Base-by-base conservation (phyloP, 2,329 filamentous ascomycete species). In the Pseudopyrenochaeta lycopersici region DNA sequence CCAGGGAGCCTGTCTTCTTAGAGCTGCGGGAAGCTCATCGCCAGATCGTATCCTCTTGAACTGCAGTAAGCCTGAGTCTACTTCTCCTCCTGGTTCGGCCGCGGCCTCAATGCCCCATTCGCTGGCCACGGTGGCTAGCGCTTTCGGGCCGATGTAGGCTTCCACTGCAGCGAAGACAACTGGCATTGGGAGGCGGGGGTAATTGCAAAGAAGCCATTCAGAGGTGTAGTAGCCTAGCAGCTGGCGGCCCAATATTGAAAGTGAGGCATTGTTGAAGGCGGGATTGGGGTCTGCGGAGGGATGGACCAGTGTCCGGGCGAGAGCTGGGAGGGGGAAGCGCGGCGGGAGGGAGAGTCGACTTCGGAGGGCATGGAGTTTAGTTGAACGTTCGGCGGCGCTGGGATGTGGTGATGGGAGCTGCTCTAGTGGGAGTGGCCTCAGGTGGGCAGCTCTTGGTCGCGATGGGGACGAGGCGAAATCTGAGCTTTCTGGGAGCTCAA, bases 31-130 rank as follows among this genome's bases (percentile, higher is more conserved):
- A 7, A 73, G 45, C 4, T 60, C 60, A 2, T 68, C 60, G 9
- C 71, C 71, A 7, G 68, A 60, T 18, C 53, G 58, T 46, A 82
- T 57, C 49, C 83, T 72, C 78, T 78, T 77, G 82, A 92, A 96
- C 74, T 98, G 95, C 56, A 99, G 81, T 48, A 96, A 81, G 5
- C 94, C 95, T 0, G 93, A 89, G 74, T 99, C 95, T 50, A 98
- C 93, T 78, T 98, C 94, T 54, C 86, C 86, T 45, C 94, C 95
- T 0, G 95, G 95, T 17, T 87, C 89, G 10, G 90, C 91, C n/a
- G 91, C 94, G 38, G 83, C 79, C 75, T 98, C 94, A 14, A 98
- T 87, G 78, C 95, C 95, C 95, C 95, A 99, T 78, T 95, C 90
- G 58, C 84, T 81, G 14, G 90, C 87, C 62, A 98, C 84, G 17